Evolutionary conservation across 495 filamentous ascomycete species (phyloP).

Genomic region (Xylaria longipes): DNA sequence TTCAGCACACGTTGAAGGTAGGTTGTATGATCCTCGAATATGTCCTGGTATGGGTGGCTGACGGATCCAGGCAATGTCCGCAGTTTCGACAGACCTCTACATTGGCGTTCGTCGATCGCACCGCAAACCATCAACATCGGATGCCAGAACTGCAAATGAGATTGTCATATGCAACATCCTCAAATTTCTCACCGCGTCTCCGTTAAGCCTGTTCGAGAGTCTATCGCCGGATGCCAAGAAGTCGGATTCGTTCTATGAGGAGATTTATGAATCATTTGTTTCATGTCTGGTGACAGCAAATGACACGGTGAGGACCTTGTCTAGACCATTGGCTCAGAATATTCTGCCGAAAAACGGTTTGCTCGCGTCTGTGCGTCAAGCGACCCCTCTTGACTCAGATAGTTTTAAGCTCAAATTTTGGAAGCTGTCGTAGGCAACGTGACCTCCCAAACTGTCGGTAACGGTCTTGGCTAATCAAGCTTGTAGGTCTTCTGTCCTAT

Average conservation of each 20-base stretch:
- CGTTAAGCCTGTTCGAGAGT: slow-evolving; percentile 55
- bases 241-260: slow-evolving; percentile 54
- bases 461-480: slow-evolving; percentile 30
- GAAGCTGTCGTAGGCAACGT: slow-evolving; percentile 57
- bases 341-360: slow-evolving; percentile 52
- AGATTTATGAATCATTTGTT: slow-evolving; percentile 57
- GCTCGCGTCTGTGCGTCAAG: slow-evolving; percentile 44
- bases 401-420: slow-evolving; percentile 56
- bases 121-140: slow-evolving; percentile 43
- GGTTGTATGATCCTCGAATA: slow-evolving; percentile 12
- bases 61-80: slow-evolving; percentile 46
- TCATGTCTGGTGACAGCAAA: slow-evolving; percentile 58
- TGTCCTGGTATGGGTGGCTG: slow-evolving; percentile 27
- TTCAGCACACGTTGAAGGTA: slow-evolving; percentile 61
- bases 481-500: slow-evolving; percentile 55
- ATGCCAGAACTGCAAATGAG: slow-evolving; percentile 45
- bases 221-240: slow-evolving; percentile 43
- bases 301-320: slow-evolving; percentile 53
- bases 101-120: slow-evolving; percentile 47
- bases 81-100: slow-evolving; percentile 50
- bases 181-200: slow-evolving; percentile 58
- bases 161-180: slow-evolving; percentile 58
- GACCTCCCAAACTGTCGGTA: slow-evolving; percentile 5
- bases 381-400: slow-evolving; percentile 47
- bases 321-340: slow-evolving; percentile 53